Base-by-base conservation (phyloP, 2,329 filamentous ascomycete genomes). In the Chaetomium sp. region DNA sequence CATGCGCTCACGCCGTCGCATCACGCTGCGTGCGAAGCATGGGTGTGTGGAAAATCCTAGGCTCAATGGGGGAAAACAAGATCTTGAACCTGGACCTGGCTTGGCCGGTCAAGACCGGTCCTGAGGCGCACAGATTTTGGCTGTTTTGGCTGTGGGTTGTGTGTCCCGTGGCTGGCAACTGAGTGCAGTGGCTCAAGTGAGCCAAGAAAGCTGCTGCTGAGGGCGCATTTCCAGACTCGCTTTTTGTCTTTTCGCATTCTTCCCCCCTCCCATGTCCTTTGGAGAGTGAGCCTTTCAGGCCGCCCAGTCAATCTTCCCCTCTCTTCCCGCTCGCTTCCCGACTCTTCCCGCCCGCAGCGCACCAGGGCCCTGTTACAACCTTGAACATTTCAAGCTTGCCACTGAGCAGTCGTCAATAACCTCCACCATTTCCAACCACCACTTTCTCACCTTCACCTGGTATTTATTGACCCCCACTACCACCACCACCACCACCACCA, bases 1-100 rank as follows among this genome's bases (percentile, higher is more conserved):
- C 61, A 61, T 63, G 59, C 57, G 62, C 56, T 42, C 53, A 54
- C 54, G 57, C 59, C 63, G 61, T 61, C 56, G 57, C 63, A 62
- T 64, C 56, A 57, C 58, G 52, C 49, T 51, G 52, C 45, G 49
- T 52, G 44, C 52, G 58, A 27, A 53, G 56, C 55, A 59, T 63
- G 54, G 58, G 52, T 54, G 32, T 34, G 41, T 52, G 12, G 42
- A 43, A 43, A 41, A 35, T 36, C 48, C 43, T 36, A 41, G 36
- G 40, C 40, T 42, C 10, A 6, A 42, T n/a, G 40, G 40, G 40
- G 11, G 40, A 42, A 42, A 42, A 11, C 40, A 42, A 40, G 6
- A 11, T 14, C 19, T 52, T 27, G 37, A 42, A 46, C 36, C 36
- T 38, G 36, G 36, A 45, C 5, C n/a, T 32, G 36, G 19, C 19